These are phyloP conservation scores for Fusarium nodosum DNA, from an alignment of 2,329 filamentous ascomycete genomes.

Conservation along the genomic window DNA sequence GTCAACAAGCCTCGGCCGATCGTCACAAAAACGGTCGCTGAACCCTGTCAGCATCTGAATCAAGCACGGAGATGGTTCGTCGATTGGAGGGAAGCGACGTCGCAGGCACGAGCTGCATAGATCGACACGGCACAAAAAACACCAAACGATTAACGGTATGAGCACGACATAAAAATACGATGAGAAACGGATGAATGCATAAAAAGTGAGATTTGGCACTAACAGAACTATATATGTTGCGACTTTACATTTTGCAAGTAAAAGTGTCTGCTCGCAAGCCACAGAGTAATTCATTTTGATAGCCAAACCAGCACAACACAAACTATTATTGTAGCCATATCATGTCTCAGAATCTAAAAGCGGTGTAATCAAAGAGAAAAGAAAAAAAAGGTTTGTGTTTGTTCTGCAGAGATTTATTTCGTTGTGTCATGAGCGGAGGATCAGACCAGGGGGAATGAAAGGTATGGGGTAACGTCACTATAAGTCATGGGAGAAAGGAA, in stretches of 20 bases:
- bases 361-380: constrained; percentile 31
- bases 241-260: too few species aligned
- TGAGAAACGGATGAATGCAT: constrained; percentile 21
- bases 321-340: not conserved
- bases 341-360: constrained; percentile 21
- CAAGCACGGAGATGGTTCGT: constrained; percentile 32
- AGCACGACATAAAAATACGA: constrained; percentile 29
- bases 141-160: constrained; percentile 2
- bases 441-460: constrained; percentile 24
- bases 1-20: constrained; percentile 10
- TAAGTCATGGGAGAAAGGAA: constrained; percentile 33
- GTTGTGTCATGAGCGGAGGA: constrained; percentile 39
- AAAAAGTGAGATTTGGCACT: constrained; percentile 14
- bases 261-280: too few species aligned
- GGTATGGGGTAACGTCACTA: constrained; percentile 42
- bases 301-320: too few species aligned
- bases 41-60: constrained; percentile 27
- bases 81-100: constrained; percentile 27
- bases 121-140: constrained; percentile 28
- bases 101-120: constrained; percentile 33
- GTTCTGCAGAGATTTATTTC: constrained; percentile 25
- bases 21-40: constrained; percentile 12
- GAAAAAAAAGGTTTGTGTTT: constrained; percentile 14
- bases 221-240: too few species aligned
- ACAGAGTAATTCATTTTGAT: too few species aligned